These are phyloP conservation scores for Trichoderma sp. DNA, from an alignment of 2,329 filamentous ascomycete species.

Conservation along the genomic window DNA sequence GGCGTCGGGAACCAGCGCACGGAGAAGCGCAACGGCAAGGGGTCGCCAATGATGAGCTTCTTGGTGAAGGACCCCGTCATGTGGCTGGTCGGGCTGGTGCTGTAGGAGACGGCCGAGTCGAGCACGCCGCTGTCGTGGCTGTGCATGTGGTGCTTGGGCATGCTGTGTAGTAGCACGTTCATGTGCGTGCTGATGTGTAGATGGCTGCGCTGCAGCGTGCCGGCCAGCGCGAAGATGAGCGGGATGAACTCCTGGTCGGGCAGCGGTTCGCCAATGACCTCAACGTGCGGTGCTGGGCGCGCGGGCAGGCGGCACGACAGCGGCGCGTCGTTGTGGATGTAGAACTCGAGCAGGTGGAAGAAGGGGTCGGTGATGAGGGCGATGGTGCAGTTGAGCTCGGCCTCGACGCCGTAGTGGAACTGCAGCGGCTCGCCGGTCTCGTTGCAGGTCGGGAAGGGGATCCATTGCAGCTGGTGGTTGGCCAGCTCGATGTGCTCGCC, in stretches of 20 bases:
- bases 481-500: constrained; percentile 86
- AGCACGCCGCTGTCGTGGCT: constrained; percentile 75
- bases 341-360: constrained; percentile 93
- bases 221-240: constrained; percentile 83
- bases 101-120: constrained; percentile 86
- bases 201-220: constrained; percentile 84
- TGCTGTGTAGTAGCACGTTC: constrained; percentile 81
- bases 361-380: constrained; percentile 74
- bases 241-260: constrained; percentile 69
- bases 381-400: constrained; percentile 82
- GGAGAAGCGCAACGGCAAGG: constrained; percentile 74
- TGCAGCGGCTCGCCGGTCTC: constrained; percentile 82
- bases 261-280: constrained; percentile 55
- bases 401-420: constrained; percentile 81
- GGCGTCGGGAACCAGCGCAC: constrained; percentile 86
- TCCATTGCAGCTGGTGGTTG: constrained; percentile 83
- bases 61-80: constrained; percentile 54
- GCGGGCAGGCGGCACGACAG: constrained; percentile 87
- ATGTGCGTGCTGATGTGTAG: constrained; percentile 87
- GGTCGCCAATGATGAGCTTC: constrained; percentile 85
- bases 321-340: constrained; percentile 94
- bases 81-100: constrained; percentile 69
- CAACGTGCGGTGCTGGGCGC: constrained; percentile 62
- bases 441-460: constrained; percentile 87
- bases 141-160: constrained; percentile 62